These are phyloP conservation scores for Inosperma sp. DNA, from an alignment of 768 basidiomycete genomes.

Conservation along the genomic window DNA sequence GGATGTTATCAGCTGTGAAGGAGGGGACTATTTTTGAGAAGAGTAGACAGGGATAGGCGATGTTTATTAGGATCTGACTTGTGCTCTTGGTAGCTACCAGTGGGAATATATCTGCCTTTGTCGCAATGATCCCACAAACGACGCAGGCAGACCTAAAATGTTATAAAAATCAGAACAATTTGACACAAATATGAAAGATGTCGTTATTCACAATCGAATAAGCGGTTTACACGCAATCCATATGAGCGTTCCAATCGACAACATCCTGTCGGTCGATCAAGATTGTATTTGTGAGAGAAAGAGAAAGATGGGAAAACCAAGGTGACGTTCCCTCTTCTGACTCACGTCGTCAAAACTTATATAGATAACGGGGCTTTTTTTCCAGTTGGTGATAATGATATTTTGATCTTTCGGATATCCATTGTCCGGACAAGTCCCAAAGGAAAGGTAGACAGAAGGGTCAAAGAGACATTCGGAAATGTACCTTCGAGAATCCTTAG, in stretches of 20 bases:
- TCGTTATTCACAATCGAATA: conserved; percentile 47
- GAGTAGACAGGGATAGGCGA: conserved; percentile 58
- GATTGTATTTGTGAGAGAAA: too few relatives aligned
- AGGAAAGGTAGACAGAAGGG: too few relatives aligned
- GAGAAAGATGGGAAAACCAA: too few relatives aligned
- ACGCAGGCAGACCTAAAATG: conserved; percentile 47
- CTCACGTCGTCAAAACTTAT: too few relatives aligned
- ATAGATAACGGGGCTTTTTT: too few relatives aligned
- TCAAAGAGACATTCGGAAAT: too few relatives aligned
- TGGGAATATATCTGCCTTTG: conserved; percentile 59
- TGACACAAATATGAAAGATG: background rate
- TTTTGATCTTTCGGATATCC: too few relatives aligned
- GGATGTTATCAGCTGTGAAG: conserved; percentile 53
- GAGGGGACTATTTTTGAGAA: conserved; percentile 71
- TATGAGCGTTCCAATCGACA: conserved; percentile 43
- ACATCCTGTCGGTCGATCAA: conserved; percentile 14
- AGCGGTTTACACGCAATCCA: conserved; percentile 62
- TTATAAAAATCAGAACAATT: conserved; percentile 1
- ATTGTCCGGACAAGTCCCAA: too few relatives aligned
- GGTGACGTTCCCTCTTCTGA: too few relatives aligned
- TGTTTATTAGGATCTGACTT: conserved; percentile 60
- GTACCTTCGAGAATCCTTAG: too few relatives aligned
- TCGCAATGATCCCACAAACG: conserved; percentile 50
- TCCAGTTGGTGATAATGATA: too few relatives aligned
- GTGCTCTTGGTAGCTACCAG: conserved; percentile 52